phyloP scores from a whole-genome alignment of 1,284 basidiomycete species.

The Trametes polyzona region DNA sequence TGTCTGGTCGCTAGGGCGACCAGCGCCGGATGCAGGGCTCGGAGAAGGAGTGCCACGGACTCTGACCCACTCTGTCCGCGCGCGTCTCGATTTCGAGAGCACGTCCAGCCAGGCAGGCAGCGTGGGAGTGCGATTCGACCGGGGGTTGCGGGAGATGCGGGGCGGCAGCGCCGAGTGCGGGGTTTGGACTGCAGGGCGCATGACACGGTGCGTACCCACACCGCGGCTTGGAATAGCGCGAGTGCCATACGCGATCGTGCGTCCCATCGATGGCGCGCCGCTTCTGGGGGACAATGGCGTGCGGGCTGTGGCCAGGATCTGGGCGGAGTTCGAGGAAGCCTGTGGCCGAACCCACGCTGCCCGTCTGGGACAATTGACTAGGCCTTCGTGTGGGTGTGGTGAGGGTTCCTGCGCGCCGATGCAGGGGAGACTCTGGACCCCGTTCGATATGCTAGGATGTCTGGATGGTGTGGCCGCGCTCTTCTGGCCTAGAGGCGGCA shows the following conservation, averaged over 20 bases:
- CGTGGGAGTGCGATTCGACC: background rate
- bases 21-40: background rate
- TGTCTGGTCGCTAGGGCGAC: background rate
- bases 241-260: slow-evolving; percentile 4
- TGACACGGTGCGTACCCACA: background rate
- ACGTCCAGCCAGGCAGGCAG: background rate
- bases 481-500: too few species aligned
- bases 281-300: background rate
- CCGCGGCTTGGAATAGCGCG: slow-evolving; percentile 4
- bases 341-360: background rate
- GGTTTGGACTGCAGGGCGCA: too few species aligned
- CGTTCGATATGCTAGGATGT: background rate
- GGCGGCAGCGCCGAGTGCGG: background rate
- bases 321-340: background rate
- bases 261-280: slow-evolving; percentile 1
- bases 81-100: background rate
- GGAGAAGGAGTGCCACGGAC: too few species aligned
- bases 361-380: background rate
- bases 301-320: background rate
- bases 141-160: background rate
- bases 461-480: background rate
- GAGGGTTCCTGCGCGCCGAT: background rate
- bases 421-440: slow-evolving; percentile 2
- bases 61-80: background rate
- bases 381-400: background rate